Base-by-base conservation (phyloP, 2,329 filamentous ascomycete genomes). In the Fusarium torulosum region DNA sequence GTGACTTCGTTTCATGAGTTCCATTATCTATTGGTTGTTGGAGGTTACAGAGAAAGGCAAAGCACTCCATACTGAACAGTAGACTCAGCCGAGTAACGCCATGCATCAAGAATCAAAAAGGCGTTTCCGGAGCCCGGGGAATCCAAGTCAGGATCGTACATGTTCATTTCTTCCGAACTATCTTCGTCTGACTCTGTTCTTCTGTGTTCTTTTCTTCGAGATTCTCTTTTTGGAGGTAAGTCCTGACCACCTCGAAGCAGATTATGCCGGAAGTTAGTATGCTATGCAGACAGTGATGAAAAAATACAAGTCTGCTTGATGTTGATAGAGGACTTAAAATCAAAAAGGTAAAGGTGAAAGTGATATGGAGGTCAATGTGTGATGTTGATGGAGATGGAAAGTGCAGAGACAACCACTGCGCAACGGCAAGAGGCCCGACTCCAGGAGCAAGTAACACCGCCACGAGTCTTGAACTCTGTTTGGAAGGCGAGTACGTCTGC, bases 1-100 rank as follows among this genome's bases (percentile, higher is more conserved):
- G 2, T 21, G 7, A 14, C 6, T 3, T 15, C 0, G 1, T 6
- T 23, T 6, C 14, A 35, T n/a, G 13, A 9, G 3, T 23, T 13
- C 17, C 40, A 23, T 31, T 33, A 7, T 14, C 13, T 33, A 33
- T 7, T 10, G 29, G 14, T 7, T 33, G 14, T 15, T 33, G n/a
- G n/a, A n/a, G n/a, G n/a, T n/a, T 7, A 15, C 31, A 35, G 13
- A 7, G 13, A 17, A 17, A 35, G 14, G 13, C 31, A 35, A 17
- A 7, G 31, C 31, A 35, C 4, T 2, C 31, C 31, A 14, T 35
- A 35, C 31, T 35, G 31, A 35, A 35, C 31, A 35, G 14, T 35
- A 17, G 31, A 35, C 31, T 14, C 3, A 7, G 13, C 14, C 31
- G 31, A 35, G 31, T 35, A 35, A 15, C 17, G 4, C 31, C 31